Evolutionary conservation across 2,329 filamentous ascomycete genomes (phyloP), one percentile per base, ranked within the genome.

Genomic region (Exutisphaerella laricina): DNA sequence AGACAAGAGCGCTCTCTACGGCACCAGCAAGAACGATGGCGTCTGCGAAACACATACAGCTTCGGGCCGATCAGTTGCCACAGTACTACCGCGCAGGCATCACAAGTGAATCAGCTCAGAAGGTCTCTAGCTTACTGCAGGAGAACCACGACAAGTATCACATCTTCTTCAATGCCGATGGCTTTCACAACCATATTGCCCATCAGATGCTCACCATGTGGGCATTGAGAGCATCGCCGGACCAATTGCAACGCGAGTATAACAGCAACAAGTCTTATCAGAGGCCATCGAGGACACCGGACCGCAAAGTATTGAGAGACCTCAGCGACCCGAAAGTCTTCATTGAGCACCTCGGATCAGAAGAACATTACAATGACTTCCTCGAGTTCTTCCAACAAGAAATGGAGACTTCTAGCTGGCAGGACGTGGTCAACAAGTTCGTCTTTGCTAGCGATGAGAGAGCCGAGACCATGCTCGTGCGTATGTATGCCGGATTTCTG

Each of bases 141-240:
- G 69, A 80, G 44, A 88, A 95, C 58, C 74, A 92, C 51, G 77
- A 75, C 20, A 80, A 66, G 69, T 74, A 88, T 55, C 85, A 94
- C 59, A 82, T 88, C 45, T 94, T 83, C 67, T 94, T 88, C 72
- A 94, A 92, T 48, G 47, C 74, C 0, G 58, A 64, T 1, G 83
- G 84, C 0, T 94, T 84, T 50, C 89, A 96, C 58, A 72, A 95
- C 61, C 88, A 95, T 58, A 86, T 92, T 47, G 74, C 74, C 3
- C 88, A 95, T 55, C 81, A 88, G 25, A 66, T 94, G 4, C 74
- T 94, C 8, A 80, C 81, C 12, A 69, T 92, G 21, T 94, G 83
- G 61, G 84, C 84, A 23, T 79, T 92, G 1, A 82, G 83, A 1
- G 87, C 85, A 5, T 66, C 74, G 0, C 62, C 80, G 0, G 60